phyloP scores from a whole-genome alignment of 192 early-diverging fungal species.

The Diversispora epigaea region DNA sequence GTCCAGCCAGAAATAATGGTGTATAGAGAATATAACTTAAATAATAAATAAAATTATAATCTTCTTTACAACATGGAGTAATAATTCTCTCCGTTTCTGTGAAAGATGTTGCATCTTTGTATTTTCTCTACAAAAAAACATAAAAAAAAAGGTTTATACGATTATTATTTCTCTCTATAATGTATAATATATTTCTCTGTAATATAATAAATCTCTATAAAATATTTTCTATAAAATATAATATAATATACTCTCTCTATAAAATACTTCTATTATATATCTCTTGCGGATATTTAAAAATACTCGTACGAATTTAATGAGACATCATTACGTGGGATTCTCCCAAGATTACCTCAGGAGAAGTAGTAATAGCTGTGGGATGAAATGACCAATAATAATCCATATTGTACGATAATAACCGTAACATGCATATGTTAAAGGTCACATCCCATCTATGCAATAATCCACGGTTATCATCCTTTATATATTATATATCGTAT shows the following conservation, averaged over 20 bases:
- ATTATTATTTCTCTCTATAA: neutral
- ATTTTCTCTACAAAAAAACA: conserved; percentile 42
- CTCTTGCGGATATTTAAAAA: neutral
- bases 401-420: conserved; percentile 90
- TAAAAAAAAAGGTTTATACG: neutral
- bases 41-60: conserved; percentile 82
- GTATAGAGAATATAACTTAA: conserved; percentile 82
- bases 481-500: neutral
- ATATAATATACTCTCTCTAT: too few species aligned
- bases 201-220: too few species aligned
- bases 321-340: conserved; percentile 11
- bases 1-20: conserved; percentile 91
- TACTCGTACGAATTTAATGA: neutral
- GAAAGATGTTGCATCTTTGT: conserved; percentile 33
- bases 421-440: conserved; percentile 87
- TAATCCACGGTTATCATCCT: conserved; percentile 72
- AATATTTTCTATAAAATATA: too few species aligned
- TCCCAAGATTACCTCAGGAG: conserved; percentile 32
- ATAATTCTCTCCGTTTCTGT: conserved; percentile 64
- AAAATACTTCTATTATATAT: too few species aligned
- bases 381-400: conserved; percentile 82
- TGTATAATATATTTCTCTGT: too few species aligned
- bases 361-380: conserved; percentile 2
- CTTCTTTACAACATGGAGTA: conserved; percentile 49
- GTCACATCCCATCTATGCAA: conserved; percentile 81